These are phyloP conservation scores for Syzygium oleosum DNA, from an alignment of 345 rosid genomes.

Conservation along the genomic window DNA sequence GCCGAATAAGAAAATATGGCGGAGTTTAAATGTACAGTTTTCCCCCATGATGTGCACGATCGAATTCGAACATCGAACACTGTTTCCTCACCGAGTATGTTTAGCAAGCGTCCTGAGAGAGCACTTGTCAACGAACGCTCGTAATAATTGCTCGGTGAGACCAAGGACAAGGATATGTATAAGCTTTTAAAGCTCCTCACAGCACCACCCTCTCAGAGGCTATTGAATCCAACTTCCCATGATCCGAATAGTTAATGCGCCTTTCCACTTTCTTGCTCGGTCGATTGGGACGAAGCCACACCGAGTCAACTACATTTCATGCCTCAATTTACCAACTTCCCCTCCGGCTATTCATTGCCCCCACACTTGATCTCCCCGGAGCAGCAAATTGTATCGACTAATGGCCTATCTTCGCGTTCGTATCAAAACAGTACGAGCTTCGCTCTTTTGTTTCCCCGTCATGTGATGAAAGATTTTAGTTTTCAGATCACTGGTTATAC, in stretches of 20 bases:
- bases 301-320: neutral
- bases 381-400: neutral
- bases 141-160: neutral
- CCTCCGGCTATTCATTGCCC: neutral
- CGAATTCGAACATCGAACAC: neutral
- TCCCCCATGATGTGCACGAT: neutral
- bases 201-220: conserved; percentile 16
- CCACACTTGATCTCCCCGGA: neutral
- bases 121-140: neutral
- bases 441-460: neutral
- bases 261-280: neutral
- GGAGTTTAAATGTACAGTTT: neutral
- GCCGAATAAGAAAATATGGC: neutral
- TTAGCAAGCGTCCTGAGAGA: neutral
- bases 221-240: neutral
- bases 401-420: neutral
- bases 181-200: conserved; percentile 32
- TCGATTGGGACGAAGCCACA: neutral
- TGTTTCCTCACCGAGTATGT: neutral
- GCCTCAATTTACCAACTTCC: neutral
- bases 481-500: neutral
- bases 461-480: neutral
- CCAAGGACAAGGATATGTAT: neutral
- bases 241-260: neutral
- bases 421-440: neutral